These are phyloP conservation scores for Striga hermonthica DNA, from an alignment of 305 asterid species.

Conservation along the genomic window DNA sequence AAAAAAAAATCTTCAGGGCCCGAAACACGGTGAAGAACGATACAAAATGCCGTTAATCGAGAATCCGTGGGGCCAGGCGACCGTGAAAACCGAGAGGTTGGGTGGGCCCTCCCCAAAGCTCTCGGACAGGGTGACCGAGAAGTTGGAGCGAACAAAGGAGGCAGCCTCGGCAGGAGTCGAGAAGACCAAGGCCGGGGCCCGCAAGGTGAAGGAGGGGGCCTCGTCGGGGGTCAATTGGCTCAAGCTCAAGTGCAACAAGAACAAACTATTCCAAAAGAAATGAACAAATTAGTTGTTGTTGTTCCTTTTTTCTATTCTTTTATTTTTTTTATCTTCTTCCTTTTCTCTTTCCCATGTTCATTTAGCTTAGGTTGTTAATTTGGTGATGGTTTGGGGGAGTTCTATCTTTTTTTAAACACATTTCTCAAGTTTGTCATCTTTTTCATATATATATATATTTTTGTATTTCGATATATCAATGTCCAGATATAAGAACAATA, in stretches of 20 bases:
- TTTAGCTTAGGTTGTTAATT: too few relatives aligned
- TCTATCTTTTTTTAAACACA: too few relatives aligned
- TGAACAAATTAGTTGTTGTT: background rate
- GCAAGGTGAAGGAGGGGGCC: constrained; percentile 49
- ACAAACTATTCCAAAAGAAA: constrained; percentile 43
- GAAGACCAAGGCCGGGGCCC: constrained; percentile 40
- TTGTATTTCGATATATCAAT: too few relatives aligned
- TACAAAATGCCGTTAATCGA: constrained; percentile 31
- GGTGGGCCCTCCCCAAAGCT: constrained; percentile 43
- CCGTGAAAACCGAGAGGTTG: constrained; percentile 33
- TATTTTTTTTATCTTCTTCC: too few relatives aligned
- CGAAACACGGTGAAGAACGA: background rate
- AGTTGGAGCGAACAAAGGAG: constrained; percentile 41
- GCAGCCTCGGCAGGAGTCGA: constrained; percentile 22
- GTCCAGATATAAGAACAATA: too few relatives aligned
- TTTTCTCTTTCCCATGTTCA: too few relatives aligned
- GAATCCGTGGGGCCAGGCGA: constrained; percentile 28
- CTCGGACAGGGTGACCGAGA: constrained; percentile 36
- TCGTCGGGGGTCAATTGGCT: constrained; percentile 61
- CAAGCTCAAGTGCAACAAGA: constrained; percentile 47
- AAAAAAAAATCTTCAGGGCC: constrained; percentile 30
- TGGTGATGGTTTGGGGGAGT: too few relatives aligned
- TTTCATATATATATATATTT: too few relatives aligned
- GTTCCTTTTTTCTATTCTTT: too few relatives aligned
- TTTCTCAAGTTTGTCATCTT: too few relatives aligned